Base-by-base conservation (phyloP, 306 rosid species). In the Pachyrhizus erosus region DNA sequence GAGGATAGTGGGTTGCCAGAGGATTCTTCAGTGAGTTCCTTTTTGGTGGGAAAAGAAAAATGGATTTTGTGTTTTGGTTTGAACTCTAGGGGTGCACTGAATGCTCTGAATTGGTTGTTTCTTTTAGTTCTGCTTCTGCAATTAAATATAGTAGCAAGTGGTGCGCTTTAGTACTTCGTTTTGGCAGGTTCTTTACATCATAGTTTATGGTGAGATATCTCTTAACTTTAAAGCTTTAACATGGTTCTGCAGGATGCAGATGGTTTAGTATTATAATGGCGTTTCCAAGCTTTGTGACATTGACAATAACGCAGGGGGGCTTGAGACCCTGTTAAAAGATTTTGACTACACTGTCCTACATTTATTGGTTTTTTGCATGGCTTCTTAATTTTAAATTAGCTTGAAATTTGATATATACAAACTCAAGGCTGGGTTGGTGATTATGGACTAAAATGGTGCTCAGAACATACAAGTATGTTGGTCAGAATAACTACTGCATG, bases 61-160 rank as follows among this genome's bases (percentile, higher is more conserved):
- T 15, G 0, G 69, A 17, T 62, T 82, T 17, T 13, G 37, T 20
- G 79, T 33, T 46, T 43, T 67, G 15, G 70, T 82, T 76, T 48
- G 37, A 72, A 68, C 73, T 69, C 11, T 31, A 46, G 33, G 74
- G 73, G 31, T 65, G 24, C 58, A 54, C 60, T 79, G 79, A 78
- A 49, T 58, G 60, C 55, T 61, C 9, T 71, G 77, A 40, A 12
- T 52, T 77, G 43, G 76, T 65, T 86, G 79, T 77, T 52, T 68
- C 37, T 46, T 18, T 1, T 27, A 27, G 31, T 0, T 6, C 2
- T 42, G 29, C 80, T 77, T 77, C 75, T 76, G 64, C 82, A 62
- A 58, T 85, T 86, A 76, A 77, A 84, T 84, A 87, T 70, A 39
- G 26, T 60, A 46, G 75, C 67, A 43, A 52, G 83, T 42, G 78